phyloP scores from a whole-genome alignment of 805 yeast genomes.

The Dipodascus albidus region DNA sequence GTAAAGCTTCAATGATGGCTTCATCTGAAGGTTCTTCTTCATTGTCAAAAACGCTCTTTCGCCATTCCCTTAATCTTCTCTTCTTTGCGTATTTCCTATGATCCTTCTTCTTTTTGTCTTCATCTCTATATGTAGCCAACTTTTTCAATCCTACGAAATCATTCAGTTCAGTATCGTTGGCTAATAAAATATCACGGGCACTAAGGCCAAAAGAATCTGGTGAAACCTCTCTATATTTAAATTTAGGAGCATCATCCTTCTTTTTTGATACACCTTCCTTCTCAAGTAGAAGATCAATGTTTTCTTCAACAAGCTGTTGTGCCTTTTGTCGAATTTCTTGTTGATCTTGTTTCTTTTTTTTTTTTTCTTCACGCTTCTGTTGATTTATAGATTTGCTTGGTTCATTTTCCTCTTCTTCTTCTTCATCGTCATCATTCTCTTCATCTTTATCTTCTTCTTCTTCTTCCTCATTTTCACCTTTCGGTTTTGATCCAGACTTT shows the following conservation, averaged over 20 bases:
- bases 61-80: conserved; percentile 80
- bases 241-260: conserved; percentile 38
- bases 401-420: conserved; percentile 11
- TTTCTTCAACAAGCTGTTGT: conserved; percentile 65
- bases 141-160: conserved; percentile 80
- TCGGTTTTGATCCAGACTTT: conserved; percentile 45
- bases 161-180: conserved; percentile 79
- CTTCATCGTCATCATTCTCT: conserved; percentile 20
- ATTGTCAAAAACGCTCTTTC: conserved; percentile 63
- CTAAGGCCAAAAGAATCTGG: conserved; percentile 87
- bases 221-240: conserved; percentile 87
- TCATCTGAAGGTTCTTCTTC: conserved; percentile 33
- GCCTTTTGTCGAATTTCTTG: conserved; percentile 54
- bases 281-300: conserved; percentile 43
- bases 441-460: conserved; percentile 30
- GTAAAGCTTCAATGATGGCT: conserved; percentile 9
- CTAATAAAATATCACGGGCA: conserved; percentile 76
- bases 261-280: conserved; percentile 22
- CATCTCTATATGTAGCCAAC: conserved; percentile 83
- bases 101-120: conserved; percentile 62
- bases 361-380: conserved; percentile 34
- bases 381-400: conserved; percentile 9
- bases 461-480: conserved; percentile 53
- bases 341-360: conserved; percentile 53
- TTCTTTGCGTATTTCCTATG: conserved; percentile 75